phyloP scores from a whole-genome alignment of 1,139 yeast species.

The Sugiyamaella grinbergsii region DNA sequence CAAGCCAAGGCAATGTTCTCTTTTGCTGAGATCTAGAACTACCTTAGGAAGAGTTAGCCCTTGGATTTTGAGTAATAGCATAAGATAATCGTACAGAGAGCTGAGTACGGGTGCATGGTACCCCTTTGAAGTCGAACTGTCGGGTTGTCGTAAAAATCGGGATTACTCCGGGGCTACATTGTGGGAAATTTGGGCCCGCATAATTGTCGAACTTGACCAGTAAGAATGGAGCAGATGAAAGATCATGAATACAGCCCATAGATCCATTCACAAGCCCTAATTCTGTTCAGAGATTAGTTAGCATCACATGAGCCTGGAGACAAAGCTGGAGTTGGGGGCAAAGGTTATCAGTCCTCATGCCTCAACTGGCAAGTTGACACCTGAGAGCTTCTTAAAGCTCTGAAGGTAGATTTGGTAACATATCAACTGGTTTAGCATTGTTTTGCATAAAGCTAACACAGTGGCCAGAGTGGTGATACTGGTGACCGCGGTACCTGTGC shows the following conservation, averaged over 20 bases:
- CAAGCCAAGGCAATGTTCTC: neutral
- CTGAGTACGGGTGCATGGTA: neutral
- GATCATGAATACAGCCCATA: neutral
- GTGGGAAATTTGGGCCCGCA: neutral
- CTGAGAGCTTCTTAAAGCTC: neutral
- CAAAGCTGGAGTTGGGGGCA: neutral
- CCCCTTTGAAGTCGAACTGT: neutral
- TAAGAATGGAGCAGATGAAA: neutral
- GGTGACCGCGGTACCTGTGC: neutral
- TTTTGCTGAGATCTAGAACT: neutral
- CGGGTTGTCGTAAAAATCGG: neutral
- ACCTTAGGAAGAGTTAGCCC: neutral
- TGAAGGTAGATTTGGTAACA: neutral
- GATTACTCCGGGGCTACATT: neutral
- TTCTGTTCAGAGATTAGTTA: neutral
- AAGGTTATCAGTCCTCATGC: neutral
- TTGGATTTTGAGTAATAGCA: neutral
- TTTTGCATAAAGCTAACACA: neutral
- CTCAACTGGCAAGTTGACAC: too few relatives aligned
- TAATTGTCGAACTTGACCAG: neutral
- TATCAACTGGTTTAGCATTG: neutral
- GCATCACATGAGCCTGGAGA: neutral
- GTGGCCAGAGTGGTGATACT: neutral
- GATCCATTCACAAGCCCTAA: neutral
- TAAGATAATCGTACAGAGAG: neutral